Percentiles rank a stretch among this genome's conserved stretches.
Evolutionary conservation across 2,329 filamentous ascomycete species (phyloP).

Genomic region (Magnaporthales sp.): DNA sequence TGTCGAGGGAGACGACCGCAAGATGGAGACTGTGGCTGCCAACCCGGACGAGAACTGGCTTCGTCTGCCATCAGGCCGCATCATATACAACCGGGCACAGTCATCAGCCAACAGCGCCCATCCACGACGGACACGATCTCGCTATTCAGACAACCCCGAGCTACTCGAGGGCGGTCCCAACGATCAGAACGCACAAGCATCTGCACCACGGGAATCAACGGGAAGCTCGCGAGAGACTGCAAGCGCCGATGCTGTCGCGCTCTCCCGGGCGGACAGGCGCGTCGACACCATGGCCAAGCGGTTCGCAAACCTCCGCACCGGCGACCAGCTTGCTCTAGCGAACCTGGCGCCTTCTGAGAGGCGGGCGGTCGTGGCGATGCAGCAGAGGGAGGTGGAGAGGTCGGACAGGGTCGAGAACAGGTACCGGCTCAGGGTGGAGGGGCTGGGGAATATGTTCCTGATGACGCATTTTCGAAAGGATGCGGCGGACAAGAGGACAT

Average conservation of each 20-base stretch:
- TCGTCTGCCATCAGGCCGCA: conserved; percentile 25
- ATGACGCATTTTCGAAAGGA: conserved; percentile 4
- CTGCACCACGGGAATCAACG: not conserved
- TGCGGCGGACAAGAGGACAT: conserved; percentile 5
- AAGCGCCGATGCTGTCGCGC: not conserved
- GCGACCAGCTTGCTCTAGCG: conserved; percentile 17
- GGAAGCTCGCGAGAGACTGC: not conserved
- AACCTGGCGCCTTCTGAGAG: conserved; percentile 21
- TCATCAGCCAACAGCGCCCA: not conserved
- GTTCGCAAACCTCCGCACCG: conserved; percentile 16
- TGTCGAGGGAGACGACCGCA: not conserved
- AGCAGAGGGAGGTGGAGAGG: conserved; percentile 15
- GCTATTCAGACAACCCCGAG: not conserved
- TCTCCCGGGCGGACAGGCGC: not conserved
- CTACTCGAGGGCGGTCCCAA: not conserved
- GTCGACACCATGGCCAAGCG: conserved; percentile 9
- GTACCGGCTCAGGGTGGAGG: not conserved
- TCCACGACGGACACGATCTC: not conserved
- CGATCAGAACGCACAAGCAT: not conserved
- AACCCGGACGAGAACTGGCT: conserved; percentile 20
- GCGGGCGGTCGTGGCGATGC: conserved; percentile 17
- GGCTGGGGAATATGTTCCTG: conserved; percentile 3
- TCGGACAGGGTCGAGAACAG: conserved; percentile 4
- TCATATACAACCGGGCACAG: conserved; percentile 15
- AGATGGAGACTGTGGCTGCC: not conserved